Evolutionary conservation across 2,329 filamentous ascomycete genomes (phyloP).

Genomic region (Zasmidium citrigriseum): DNA sequence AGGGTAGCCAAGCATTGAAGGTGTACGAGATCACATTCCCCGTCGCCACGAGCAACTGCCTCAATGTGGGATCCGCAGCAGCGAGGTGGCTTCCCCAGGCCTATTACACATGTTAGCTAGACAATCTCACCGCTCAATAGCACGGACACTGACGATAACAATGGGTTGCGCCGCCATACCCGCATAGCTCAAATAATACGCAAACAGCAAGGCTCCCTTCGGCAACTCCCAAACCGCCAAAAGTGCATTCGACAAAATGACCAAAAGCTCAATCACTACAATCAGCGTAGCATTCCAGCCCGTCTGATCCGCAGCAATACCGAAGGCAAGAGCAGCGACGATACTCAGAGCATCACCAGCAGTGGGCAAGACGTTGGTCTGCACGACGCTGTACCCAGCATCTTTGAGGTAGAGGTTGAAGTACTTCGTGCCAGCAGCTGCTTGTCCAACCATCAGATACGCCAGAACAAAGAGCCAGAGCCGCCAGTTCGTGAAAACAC

Average conservation of each 20-base stretch:
- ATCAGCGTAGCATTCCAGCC: constrained; percentile 11
- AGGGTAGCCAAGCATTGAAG: constrained; percentile 18
- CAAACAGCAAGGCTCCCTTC: not conserved
- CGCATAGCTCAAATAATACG: not conserved
- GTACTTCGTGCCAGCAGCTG: constrained; percentile 9
- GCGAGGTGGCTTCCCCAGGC: constrained; percentile 14
- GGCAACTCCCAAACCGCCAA: constrained; percentile 13
- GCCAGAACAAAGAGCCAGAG: constrained; percentile 14
- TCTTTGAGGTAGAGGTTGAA: constrained; percentile 21
- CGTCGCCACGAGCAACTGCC: constrained; percentile 19
- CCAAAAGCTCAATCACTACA: constrained; percentile 3
- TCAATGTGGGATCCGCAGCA: constrained; percentile 13
- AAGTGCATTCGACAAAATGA: constrained; percentile 13
- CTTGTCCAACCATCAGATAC: not conserved
- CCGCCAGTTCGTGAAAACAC: constrained; percentile 18
- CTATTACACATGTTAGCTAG: not conserved
- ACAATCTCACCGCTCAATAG: not conserved
- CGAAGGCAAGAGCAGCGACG: constrained; percentile 11
- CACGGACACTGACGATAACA: constrained; percentile 8
- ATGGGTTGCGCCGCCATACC: not conserved
- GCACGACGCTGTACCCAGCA: constrained; percentile 14
- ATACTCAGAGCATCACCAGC: constrained; percentile 17
- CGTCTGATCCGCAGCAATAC: constrained; percentile 12
- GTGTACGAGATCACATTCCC: constrained; percentile 16
- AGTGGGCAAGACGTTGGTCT: constrained; percentile 14